phyloP scores from a whole-genome alignment of 1,284 basidiomycete species.

The Mycosarcoma maydis region DNA sequence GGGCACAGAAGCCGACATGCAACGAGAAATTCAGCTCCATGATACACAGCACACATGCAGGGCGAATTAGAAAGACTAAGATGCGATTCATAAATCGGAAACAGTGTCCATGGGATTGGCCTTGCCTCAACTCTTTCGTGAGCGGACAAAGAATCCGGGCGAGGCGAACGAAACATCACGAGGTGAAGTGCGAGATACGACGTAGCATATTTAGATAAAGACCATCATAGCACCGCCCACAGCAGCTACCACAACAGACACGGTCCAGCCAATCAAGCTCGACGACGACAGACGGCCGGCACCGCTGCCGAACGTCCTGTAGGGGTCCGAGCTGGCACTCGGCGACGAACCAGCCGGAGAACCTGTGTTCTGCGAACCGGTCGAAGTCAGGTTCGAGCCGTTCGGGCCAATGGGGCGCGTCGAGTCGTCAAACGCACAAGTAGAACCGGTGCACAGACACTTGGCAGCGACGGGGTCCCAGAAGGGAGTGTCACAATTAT shows the following conservation, averaged over 20 bases:
- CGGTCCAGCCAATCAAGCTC: conserved; percentile 18
- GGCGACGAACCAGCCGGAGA: conserved; percentile 8
- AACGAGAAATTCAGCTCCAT: neutral
- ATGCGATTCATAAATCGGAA: neutral
- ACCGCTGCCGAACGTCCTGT: conserved; percentile 34
- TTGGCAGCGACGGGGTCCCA: conserved; percentile 61
- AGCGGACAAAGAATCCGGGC: neutral
- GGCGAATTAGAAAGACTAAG: neutral
- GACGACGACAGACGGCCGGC: neutral
- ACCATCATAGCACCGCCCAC: conserved; percentile 26
- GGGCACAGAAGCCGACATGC: neutral
- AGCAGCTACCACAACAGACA: conserved; percentile 13
- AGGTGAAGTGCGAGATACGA: neutral
- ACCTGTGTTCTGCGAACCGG: conserved; percentile 29
- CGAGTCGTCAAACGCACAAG: conserved; percentile 51
- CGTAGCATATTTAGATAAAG: conserved; percentile 8
- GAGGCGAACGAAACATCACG: neutral
- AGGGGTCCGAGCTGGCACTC: conserved; percentile 32
- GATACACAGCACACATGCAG: too few relatives aligned
- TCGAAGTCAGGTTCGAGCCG: conserved; percentile 43
- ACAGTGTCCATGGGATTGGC: neutral
- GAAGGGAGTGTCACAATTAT: conserved; percentile 57
- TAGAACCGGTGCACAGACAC: conserved; percentile 50
- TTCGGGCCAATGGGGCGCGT: conserved; percentile 59
- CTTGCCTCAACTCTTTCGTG: neutral